Percentiles rank a stretch among this genome's conserved stretches.
Conservation (phyloP, 2,329 filamentous ascomycete genomes). For the Alternaria gaisen region DNA sequence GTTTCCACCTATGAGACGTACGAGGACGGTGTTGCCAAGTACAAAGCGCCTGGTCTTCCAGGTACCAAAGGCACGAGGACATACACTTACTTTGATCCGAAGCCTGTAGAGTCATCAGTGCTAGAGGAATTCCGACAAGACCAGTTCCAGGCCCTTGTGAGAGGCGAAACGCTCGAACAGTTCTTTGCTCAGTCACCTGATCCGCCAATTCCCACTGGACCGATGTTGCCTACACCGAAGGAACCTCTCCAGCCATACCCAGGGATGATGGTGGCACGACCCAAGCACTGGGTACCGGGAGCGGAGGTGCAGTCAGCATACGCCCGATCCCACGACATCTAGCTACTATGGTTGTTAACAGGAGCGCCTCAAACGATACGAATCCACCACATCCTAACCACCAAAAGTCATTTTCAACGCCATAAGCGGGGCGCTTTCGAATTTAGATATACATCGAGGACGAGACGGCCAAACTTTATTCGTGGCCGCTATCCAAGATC, state of each 20-base stretch:
- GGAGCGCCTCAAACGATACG: background rate
- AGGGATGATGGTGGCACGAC: background rate
- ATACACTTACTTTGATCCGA: conserved; percentile 68
- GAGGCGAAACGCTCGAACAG: conserved; percentile 19
- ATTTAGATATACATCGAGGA: background rate
- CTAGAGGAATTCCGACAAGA: conserved; percentile 18
- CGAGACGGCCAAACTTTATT: background rate
- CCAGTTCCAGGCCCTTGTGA: conserved; percentile 18
- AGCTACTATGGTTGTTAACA: background rate
- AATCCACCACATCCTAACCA: background rate
- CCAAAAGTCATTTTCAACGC: background rate
- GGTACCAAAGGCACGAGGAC: conserved; percentile 49
- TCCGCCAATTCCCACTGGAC: background rate
- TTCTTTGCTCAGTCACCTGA: conserved; percentile 13
- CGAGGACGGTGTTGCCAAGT: conserved; percentile 65
- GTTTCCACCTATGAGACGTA: conserved; percentile 64
- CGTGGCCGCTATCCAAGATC: background rate
- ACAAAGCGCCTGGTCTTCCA: conserved; percentile 64
- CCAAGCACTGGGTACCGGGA: background rate
- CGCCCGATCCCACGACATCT: background rate
- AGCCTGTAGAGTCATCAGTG: conserved; percentile 15
- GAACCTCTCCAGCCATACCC: background rate
- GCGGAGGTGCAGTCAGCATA: background rate
- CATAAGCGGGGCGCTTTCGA: background rate
- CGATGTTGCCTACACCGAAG: background rate